A percentile compares a stretch with the other conserved stretches of the same genome.
Conservation (phyloP, 2,329 filamentous ascomycete species). For the Fusarium stilboides region DNA sequence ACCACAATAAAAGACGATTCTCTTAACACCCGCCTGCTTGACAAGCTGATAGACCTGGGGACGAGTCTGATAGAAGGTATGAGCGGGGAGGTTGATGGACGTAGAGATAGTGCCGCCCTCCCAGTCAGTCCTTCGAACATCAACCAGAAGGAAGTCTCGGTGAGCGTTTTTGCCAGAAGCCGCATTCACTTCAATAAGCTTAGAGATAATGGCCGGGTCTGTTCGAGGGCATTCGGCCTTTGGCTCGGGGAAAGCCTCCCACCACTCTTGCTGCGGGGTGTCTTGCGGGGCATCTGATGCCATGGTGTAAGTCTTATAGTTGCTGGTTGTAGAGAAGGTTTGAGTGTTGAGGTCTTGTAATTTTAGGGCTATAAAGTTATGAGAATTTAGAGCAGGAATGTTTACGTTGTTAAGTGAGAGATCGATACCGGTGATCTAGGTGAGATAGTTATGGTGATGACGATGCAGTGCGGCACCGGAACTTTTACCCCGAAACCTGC, state of each 20-base stretch:
- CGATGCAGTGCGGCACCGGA: constrained; percentile 6
- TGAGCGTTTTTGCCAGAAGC: constrained; percentile 48
- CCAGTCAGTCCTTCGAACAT: constrained; percentile 69
- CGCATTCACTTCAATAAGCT: constrained; percentile 58
- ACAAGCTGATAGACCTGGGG: constrained; percentile 64
- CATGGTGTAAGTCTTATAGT: constrained; percentile 31
- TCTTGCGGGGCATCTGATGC: constrained; percentile 44
- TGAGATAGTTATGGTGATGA: constrained; percentile 12
- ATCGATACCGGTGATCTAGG: background rate
- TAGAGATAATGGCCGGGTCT: constrained; percentile 58
- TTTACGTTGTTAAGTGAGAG: background rate
- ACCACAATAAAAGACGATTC: constrained; percentile 72
- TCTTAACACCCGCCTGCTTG: constrained; percentile 64
- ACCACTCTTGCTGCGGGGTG: constrained; percentile 54
- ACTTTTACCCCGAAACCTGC: constrained; percentile 23
- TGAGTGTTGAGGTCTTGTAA: background rate
- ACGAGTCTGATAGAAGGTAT: constrained; percentile 67
- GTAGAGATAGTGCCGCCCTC: constrained; percentile 72
- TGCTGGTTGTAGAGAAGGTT: background rate
- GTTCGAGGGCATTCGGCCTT: constrained; percentile 57
- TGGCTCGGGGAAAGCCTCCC: constrained; percentile 61
- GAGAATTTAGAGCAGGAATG: accelerated
- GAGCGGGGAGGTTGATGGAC: constrained; percentile 71
- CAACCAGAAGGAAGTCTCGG: constrained; percentile 63
- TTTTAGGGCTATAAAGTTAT: background rate